A percentile compares a stretch with the other conserved stretches of the same genome.
Evolutionary conservation across 306 rosid species (phyloP).

Genomic region (Acacia confusa): DNA sequence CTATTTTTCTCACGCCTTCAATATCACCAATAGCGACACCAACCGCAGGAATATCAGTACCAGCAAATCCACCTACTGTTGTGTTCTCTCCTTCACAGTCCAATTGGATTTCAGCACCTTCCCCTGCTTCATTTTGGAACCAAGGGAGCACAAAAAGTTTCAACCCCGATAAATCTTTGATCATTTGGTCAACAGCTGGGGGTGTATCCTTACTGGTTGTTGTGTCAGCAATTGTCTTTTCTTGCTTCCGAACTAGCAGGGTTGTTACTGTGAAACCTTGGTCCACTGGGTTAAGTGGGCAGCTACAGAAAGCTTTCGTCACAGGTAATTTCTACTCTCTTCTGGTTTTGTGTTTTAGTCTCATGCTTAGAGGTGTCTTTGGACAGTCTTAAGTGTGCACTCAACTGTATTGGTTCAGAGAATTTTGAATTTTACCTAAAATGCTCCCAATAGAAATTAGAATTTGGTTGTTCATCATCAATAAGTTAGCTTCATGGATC

Average conservation of each 20-base stretch:
- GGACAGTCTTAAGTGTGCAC: not conserved
- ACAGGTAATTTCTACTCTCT: constrained; percentile 56
- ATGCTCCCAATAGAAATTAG: not conserved
- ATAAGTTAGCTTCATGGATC: not conserved
- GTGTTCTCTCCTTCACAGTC: constrained; percentile 36
- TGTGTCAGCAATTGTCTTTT: constrained; percentile 37
- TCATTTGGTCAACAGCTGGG: constrained; percentile 50
- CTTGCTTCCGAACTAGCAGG: constrained; percentile 56
- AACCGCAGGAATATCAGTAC: constrained; percentile 31
- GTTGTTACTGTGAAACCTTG: constrained; percentile 88
- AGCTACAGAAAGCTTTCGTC: constrained; percentile 88
- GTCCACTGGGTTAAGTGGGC: constrained; percentile 96
- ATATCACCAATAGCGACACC: constrained; percentile 35
- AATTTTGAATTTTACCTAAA: not conserved
- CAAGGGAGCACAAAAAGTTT: constrained; percentile 21
- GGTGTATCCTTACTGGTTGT: constrained; percentile 55
- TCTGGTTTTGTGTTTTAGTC: not conserved
- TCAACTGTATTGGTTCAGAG: not conserved
- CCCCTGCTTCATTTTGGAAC: constrained; percentile 48
- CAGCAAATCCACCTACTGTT: constrained; percentile 41
- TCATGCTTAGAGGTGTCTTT: not conserved
- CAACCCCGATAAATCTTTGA: constrained; percentile 31
- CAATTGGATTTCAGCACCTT: constrained; percentile 33
- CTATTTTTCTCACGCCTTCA: constrained; percentile 37
- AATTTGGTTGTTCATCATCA: not conserved